phyloP scores from a whole-genome alignment of 2,329 filamentous ascomycete genomes.

The Talaromyces marneffei region DNA sequence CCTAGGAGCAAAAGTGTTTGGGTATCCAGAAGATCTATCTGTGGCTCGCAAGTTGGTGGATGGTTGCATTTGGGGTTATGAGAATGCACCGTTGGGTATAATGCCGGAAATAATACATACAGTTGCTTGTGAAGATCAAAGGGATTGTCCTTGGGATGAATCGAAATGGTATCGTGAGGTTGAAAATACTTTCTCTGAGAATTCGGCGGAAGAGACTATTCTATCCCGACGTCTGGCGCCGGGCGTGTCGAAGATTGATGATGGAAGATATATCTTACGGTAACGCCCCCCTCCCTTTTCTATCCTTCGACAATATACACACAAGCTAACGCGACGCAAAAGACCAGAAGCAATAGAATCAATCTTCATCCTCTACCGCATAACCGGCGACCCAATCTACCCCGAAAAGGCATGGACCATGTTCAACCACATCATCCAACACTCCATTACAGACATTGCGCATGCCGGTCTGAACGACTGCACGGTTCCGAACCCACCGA shows the following conservation, averaged over 20 bases:
- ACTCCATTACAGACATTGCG: slow-evolving; percentile 60
- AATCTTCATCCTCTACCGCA: slow-evolving; percentile 84
- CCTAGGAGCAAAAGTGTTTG: slow-evolving; percentile 49
- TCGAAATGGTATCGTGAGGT: slow-evolving; percentile 17
- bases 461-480: slow-evolving; percentile 49
- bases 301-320: neutral
- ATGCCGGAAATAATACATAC: slow-evolving; percentile 49
- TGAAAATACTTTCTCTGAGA: neutral
- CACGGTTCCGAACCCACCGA: slow-evolving; percentile 25
- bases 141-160: slow-evolving; percentile 37
- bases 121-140: slow-evolving; percentile 38
- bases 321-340: slow-evolving; percentile 11
- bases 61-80: slow-evolving; percentile 53
- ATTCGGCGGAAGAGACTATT: neutral
- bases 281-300: neutral
- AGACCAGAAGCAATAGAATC: slow-evolving; percentile 83
- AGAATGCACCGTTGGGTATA: slow-evolving; percentile 44
- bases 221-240: neutral
- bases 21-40: slow-evolving; percentile 44
- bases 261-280: slow-evolving; percentile 4
- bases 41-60: slow-evolving; percentile 48
- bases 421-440: slow-evolving; percentile 65
- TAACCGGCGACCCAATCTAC: slow-evolving; percentile 70
- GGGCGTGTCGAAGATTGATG: slow-evolving; percentile 3
- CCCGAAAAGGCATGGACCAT: slow-evolving; percentile 82